Base-by-base conservation (phyloP, 2,329 filamentous ascomycete genomes). In the Pseudocercospora cruenta region DNA sequence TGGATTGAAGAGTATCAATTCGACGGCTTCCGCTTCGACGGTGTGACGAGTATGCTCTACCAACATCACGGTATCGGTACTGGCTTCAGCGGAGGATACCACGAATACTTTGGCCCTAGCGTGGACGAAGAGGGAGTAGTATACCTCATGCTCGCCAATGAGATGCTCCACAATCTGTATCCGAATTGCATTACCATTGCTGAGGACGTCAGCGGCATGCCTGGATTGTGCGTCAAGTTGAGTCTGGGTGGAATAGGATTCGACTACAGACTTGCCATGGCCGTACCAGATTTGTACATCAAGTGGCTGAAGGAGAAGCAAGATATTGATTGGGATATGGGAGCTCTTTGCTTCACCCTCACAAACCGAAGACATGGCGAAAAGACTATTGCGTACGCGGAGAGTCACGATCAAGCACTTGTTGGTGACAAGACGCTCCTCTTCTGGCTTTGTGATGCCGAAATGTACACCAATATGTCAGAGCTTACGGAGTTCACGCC, bases 1-100 rank as follows among this genome's bases (percentile, higher is more conserved):
- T 99, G 95, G 94, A 98, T 99, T 94, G 94, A 98, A 64, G 94
- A 97, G 80, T 99, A 97, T 76, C 84, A 88, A 47, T 98, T 99
- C 76, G 95, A 99, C 76, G 95, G 95, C 24, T 99, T 98, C 86
- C 88, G 95, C 49, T 99, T 99, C 74, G 95, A 99, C 73, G 95
- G 95, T 70, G 95, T 99, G 60, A 99, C 95, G 1, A 97, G 94
- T 81, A 99, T 99, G 93, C 89, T 99, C 64, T 99, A 99, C 79
- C 82, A 84, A 16, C 95, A 99, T 77, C 95, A 99, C 77, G 95
- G 95, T 55, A 97, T 99, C 80, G 95, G 95, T 84, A 96, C 94
- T 89, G 95, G 95, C 19, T 99, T 99, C 79, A 97, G 94, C 19
- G 95, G 95, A 64, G 94, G 94, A 16, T 99, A 99, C 77, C 95